phyloP scores from a whole-genome alignment of 345 rosid species.

The Euclidium syriacum region DNA sequence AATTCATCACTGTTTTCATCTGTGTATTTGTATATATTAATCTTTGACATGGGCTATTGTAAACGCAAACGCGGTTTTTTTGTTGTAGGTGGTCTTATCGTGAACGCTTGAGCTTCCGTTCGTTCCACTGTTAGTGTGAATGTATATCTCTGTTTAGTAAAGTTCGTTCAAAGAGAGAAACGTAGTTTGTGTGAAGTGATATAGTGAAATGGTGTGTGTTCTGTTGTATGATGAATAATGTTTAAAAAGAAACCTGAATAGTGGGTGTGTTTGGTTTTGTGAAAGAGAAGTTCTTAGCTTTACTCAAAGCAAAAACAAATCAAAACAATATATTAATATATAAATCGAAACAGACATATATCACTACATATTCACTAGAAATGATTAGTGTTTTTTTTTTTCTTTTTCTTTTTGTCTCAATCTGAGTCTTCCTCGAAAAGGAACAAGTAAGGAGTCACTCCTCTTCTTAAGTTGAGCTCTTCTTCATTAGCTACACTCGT shows the following conservation, averaged over 20 bases:
- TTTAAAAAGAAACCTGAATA: conserved; percentile 1
- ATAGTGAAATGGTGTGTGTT: not conserved
- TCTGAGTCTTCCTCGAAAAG: conserved; percentile 52
- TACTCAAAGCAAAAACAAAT: not conserved
- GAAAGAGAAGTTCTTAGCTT: not conserved
- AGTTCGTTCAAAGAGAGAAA: not conserved
- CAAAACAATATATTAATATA: no score
- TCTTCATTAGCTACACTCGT: conserved; percentile 14
- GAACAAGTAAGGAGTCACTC: conserved; percentile 40
- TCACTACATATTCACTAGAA: not conserved
- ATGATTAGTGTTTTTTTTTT: not conserved
- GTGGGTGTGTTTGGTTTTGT: not conserved
- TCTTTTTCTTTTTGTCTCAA: no score
- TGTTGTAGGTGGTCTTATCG: conserved; percentile 27
- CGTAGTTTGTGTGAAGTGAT: not conserved
- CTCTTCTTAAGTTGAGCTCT: conserved; percentile 13
- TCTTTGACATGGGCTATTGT: not conserved
- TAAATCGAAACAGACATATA: not conserved
- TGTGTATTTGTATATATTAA: not conserved
- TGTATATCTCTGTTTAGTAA: not conserved
- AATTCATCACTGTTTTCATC: not conserved
- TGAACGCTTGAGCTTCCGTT: conserved; percentile 24
- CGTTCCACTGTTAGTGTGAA: not conserved
- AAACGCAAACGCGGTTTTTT: not conserved
- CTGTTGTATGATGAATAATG: conserved; percentile 7